A percentile compares a stretch with the other conserved stretches of the same genome.
These are phyloP conservation scores for Bryopsis sp. DNA, from an alignment of 139 green algal species.

Conservation along the genomic window DNA sequence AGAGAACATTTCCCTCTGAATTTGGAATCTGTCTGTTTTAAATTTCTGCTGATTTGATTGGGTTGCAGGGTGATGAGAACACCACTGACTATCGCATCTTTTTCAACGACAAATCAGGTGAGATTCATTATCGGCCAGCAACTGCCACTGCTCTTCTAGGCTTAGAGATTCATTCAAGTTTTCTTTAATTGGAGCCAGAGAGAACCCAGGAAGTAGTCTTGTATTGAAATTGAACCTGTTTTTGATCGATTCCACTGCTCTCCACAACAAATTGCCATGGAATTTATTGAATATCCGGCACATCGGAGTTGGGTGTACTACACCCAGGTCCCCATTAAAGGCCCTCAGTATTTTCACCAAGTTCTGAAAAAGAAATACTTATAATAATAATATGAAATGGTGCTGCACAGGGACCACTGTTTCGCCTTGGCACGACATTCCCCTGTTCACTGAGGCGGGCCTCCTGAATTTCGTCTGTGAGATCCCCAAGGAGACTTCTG, in stretches of 20 bases:
- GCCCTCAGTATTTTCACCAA: too few species aligned
- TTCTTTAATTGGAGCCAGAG: too few species aligned
- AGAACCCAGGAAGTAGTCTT: too few species aligned
- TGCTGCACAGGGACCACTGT: slow-evolving; percentile 44
- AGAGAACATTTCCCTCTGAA: too few species aligned
- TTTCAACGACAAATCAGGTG: slow-evolving; percentile 57
- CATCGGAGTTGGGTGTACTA: background rate
- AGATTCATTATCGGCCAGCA: background rate
- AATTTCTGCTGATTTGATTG: background rate
- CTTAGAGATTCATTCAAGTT: too few species aligned
- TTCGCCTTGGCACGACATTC: slow-evolving; percentile 96
- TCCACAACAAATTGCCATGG: background rate
- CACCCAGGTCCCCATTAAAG: too few species aligned
- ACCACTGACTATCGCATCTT: slow-evolving; percentile 81
- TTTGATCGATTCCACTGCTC: background rate
- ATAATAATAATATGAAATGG: background rate
- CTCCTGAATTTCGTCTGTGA: slow-evolving; percentile 93
- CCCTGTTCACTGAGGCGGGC: slow-evolving; percentile 76
- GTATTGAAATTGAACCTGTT: background rate
- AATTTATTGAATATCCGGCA: background rate
- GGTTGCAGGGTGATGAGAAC: slow-evolving; percentile 52
- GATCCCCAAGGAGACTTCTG: slow-evolving; percentile 96
- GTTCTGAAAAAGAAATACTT: too few species aligned
- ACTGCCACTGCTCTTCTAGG: background rate
- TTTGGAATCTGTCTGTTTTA: background rate